Percentiles rank a stretch among this genome's conserved stretches.
Conservation (phyloP, 768 basidiomycete species). For the Amanita phalloides region DNA sequence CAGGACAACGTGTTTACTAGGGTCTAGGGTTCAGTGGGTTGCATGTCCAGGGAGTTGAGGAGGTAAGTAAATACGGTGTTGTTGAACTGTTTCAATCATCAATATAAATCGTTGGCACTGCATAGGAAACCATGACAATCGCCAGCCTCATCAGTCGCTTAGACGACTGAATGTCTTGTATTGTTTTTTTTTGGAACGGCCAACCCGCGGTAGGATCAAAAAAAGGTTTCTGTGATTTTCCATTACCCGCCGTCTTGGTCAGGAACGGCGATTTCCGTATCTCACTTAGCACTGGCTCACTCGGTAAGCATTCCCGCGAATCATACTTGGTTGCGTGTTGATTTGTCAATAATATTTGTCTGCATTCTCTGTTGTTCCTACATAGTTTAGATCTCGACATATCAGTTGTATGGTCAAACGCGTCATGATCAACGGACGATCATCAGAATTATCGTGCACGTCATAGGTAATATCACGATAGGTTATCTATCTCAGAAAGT, state of each 20-base stretch:
- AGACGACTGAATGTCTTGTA: too few relatives aligned
- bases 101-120: not conserved
- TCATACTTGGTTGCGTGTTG: not conserved
- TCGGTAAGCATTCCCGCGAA: not conserved
- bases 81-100: not conserved
- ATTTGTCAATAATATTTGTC: not conserved
- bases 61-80: not conserved
- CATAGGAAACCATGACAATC: not conserved
- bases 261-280: too few relatives aligned
- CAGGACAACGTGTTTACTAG: not conserved
- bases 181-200: too few relatives aligned
- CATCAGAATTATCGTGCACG: too few relatives aligned
- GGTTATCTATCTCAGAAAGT: too few relatives aligned
- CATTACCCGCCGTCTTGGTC: too few relatives aligned
- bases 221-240: too few relatives aligned
- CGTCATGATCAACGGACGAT: too few relatives aligned
- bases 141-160: not conserved
- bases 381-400: not conserved
- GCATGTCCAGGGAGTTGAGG: too few relatives aligned
- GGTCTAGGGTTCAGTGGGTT: not conserved
- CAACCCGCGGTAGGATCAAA: too few relatives aligned
- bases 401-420: not conserved
- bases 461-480: too few relatives aligned
- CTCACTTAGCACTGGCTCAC: too few relatives aligned
- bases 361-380: not conserved